A percentile compares a stretch with the other conserved stretches of the same genome.
Evolutionary conservation across 2,329 filamentous ascomycete genomes (phyloP).

Genomic region (Pyrenochaeta sp.): DNA sequence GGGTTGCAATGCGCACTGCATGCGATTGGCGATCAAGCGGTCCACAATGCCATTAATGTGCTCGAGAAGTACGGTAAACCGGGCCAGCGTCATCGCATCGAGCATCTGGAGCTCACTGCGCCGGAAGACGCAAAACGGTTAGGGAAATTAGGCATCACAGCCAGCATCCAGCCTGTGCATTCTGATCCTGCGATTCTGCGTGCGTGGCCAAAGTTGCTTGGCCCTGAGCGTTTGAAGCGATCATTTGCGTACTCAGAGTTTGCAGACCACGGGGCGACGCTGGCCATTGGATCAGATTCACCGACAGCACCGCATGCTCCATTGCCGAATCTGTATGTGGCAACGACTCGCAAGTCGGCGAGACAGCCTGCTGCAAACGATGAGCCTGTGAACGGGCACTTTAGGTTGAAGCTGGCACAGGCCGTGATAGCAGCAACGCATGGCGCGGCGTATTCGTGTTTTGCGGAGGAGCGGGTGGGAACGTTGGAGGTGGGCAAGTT

Average conservation of each 20-base stretch:
- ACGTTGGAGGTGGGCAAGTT: conserved; percentile 60
- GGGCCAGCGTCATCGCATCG: conserved; percentile 66
- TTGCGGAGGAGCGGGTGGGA: conserved; percentile 63
- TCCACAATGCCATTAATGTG: conserved; percentile 65
- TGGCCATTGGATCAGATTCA: conserved; percentile 67
- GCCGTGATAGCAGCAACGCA: conserved; percentile 62
- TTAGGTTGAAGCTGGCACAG: conserved; percentile 61
- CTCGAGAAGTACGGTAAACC: conserved; percentile 55
- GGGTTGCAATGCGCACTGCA: conserved; percentile 69
- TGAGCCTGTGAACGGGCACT: conserved; percentile 60
- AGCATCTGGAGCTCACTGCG: conserved; percentile 68
- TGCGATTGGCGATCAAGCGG: conserved; percentile 69
- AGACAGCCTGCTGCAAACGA: conserved; percentile 53
- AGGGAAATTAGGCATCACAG: conserved; percentile 71
- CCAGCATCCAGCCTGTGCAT: conserved; percentile 92
- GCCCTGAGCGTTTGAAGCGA: conserved; percentile 60
- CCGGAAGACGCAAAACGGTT: conserved; percentile 64
- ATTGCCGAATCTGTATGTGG: conserved; percentile 65
- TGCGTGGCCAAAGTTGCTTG: conserved; percentile 67
- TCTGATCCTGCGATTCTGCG: conserved; percentile 74
- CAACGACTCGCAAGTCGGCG: conserved; percentile 64
- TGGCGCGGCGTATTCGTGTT: conserved; percentile 66
- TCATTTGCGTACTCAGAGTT: conserved; percentile 72
- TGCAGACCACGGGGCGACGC: conserved; percentile 58
- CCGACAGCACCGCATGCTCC: conserved; percentile 66